These are phyloP conservation scores for Pseudognaphalium luteoalbum DNA, from an alignment of 129 eudicot species.

Conservation along the genomic window DNA sequence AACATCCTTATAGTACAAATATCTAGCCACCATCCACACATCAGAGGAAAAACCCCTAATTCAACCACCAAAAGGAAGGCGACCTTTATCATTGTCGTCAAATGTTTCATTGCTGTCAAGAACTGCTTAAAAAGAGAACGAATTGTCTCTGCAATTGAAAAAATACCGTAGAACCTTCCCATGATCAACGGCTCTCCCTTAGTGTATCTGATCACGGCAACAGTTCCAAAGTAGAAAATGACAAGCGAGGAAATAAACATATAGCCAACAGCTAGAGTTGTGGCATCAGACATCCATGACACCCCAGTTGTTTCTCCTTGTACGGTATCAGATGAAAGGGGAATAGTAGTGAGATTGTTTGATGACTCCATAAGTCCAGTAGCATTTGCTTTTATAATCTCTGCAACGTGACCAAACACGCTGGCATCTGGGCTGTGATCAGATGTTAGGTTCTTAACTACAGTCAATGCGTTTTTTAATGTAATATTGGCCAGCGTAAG, in stretches of 20 bases:
- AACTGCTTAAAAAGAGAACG: conserved; percentile 88
- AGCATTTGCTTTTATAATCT: conserved; percentile 48
- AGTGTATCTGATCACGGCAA: conserved; percentile 65
- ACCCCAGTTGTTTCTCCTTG: conserved; percentile 54
- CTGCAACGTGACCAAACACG: conserved; percentile 53
- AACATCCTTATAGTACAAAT: conserved; percentile 89
- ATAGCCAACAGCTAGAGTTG: conserved; percentile 92
- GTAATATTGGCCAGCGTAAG: conserved; percentile 78
- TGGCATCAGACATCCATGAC: conserved; percentile 76
- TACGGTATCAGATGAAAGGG: conserved; percentile 52
- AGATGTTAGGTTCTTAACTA: conserved; percentile 63
- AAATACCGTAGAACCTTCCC: conserved; percentile 88
- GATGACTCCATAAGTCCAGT: conserved; percentile 47
- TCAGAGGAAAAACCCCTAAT: conserved; percentile 93
- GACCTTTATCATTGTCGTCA: conserved; percentile 90
- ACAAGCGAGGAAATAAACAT: conserved; percentile 65
- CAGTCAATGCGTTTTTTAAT: conserved; percentile 56
- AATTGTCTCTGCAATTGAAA: conserved; percentile 75
- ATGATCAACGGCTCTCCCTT: conserved; percentile 83
- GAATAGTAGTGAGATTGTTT: conserved; percentile 43
- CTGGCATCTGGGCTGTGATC: conserved; percentile 40
- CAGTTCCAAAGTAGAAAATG: conserved; percentile 64
- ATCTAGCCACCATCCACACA: conserved; percentile 99
- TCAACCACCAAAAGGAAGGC: conserved; percentile 94
- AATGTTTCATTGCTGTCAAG: conserved; percentile 80